Conservation (phyloP, 169 alveolate species). For the Plasmodium malariae region DNA sequence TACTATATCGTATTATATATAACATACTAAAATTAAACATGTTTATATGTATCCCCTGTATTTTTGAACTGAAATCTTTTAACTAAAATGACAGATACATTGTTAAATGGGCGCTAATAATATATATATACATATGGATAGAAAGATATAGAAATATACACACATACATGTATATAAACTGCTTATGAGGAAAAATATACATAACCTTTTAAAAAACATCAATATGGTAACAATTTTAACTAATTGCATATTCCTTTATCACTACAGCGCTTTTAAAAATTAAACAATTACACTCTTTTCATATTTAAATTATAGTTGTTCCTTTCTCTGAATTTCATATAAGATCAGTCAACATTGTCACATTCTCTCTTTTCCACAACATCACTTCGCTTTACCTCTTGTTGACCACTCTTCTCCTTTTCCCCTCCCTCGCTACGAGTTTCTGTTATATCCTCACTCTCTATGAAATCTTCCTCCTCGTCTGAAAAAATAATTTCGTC, state of each 20-base stretch:
- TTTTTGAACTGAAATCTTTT: too few relatives aligned
- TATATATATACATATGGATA: too few relatives aligned
- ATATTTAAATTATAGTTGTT: too few relatives aligned
- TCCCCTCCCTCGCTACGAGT: not conserved
- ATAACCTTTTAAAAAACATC: too few relatives aligned
- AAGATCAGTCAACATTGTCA: not conserved
- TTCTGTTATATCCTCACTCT: conserved; percentile 20
- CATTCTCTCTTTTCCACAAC: conserved; percentile 5
- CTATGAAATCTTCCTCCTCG: conserved; percentile 47
- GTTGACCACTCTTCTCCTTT: not conserved
- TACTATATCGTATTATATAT: not conserved
- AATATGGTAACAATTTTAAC: too few relatives aligned
- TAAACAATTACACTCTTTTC: too few relatives aligned
- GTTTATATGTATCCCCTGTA: not conserved
- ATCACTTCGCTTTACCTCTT: not conserved
- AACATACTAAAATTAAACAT: not conserved
- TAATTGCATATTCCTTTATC: too few relatives aligned
- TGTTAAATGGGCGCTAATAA: too few relatives aligned
- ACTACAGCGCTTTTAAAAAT: too few relatives aligned
- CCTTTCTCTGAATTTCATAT: too few relatives aligned
- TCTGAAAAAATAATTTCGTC: conserved; percentile 78
- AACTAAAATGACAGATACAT: not conserved
- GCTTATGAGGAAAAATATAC: not conserved
- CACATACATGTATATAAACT: not conserved
- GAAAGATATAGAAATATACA: not conserved